phyloP scores from a whole-genome alignment of 2,329 filamentous ascomycete genomes.

The Pochonia chlamydosporia region DNA sequence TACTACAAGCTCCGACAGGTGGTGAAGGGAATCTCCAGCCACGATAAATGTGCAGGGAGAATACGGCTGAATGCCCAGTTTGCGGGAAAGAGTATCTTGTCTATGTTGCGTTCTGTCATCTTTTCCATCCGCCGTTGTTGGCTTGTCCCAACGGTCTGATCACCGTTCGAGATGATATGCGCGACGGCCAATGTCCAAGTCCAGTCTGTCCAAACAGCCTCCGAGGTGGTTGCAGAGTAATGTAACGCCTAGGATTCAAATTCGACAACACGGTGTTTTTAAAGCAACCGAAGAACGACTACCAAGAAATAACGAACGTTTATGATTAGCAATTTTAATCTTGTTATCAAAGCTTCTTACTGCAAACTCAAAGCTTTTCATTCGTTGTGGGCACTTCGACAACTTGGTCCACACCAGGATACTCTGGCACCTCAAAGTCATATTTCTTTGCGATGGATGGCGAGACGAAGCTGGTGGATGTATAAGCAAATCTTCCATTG shows the following conservation, averaged over 20 bases:
- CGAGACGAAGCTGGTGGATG: constrained; percentile 63
- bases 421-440: constrained; percentile 73
- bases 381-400: constrained; percentile 60
- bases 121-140: constrained; percentile 43
- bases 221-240: constrained; percentile 49
- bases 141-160: constrained; percentile 39
- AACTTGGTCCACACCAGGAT: constrained; percentile 82
- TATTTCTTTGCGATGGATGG: constrained; percentile 78
- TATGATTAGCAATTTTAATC: background rate
- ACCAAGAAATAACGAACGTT: background rate
- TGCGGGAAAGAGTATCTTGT: constrained; percentile 55
- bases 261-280: background rate
- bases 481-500: constrained; percentile 11
- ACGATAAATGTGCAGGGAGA: constrained; percentile 55
- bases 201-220: constrained; percentile 54
- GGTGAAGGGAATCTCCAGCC: constrained; percentile 13
- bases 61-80: constrained; percentile 51
- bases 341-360: background rate
- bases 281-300: constrained; percentile 4
- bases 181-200: constrained; percentile 50
- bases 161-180: constrained; percentile 38
- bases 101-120: constrained; percentile 51
- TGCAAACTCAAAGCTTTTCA: constrained; percentile 43
- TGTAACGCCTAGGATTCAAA: constrained; percentile 30
- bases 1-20: constrained; percentile 1